These are phyloP conservation scores for Mortierella alpina DNA, from an alignment of 192 early-diverging fungal species.

Conservation along the genomic window DNA sequence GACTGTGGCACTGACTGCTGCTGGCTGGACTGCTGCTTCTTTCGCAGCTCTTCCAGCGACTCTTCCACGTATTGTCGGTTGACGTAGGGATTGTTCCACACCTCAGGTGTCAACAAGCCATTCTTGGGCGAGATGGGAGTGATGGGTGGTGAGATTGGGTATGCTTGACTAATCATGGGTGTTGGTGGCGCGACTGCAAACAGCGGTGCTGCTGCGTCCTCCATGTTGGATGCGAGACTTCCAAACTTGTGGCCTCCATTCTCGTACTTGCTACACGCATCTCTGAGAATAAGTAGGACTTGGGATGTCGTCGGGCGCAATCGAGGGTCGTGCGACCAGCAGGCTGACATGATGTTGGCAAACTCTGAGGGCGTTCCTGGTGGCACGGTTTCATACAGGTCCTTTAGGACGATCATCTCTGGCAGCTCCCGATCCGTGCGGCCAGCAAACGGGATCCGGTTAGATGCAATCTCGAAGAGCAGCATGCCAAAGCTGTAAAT, in stretches of 20 bases:
- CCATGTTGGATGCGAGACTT: slow-evolving; percentile 21
- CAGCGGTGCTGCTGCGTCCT: slow-evolving; percentile 16
- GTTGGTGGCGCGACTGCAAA: slow-evolving; percentile 38
- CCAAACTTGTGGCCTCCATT: slow-evolving; percentile 7
- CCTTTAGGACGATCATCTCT: slow-evolving; percentile 45
- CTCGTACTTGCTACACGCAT: slow-evolving; percentile 17
- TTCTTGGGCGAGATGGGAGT: slow-evolving; percentile 21
- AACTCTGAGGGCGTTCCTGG: slow-evolving; percentile 28
- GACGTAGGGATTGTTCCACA: slow-evolving; percentile 45
- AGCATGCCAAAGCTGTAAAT: slow-evolving; percentile 54
- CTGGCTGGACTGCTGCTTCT: background rate
- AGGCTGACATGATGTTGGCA: slow-evolving; percentile 47
- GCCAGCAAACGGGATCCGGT: slow-evolving; percentile 26
- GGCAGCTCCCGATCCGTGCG: slow-evolving; percentile 32
- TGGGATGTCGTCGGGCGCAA: slow-evolving; percentile 41
- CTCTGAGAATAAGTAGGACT: slow-evolving; percentile 37
- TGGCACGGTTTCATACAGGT: slow-evolving; percentile 40
- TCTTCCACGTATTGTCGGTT: slow-evolving; percentile 38
- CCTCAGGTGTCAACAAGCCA: slow-evolving; percentile 30
- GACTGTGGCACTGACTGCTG: background rate
- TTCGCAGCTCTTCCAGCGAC: slow-evolving; percentile 16
- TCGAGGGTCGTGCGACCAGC: slow-evolving; percentile 48
- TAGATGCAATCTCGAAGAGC: slow-evolving; percentile 47
- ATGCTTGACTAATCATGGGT: background rate
- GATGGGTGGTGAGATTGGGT: slow-evolving; percentile 20